Base-by-base conservation (phyloP, 192 early-diverging fungal genomes). In the Piromyces finnis region DNA sequence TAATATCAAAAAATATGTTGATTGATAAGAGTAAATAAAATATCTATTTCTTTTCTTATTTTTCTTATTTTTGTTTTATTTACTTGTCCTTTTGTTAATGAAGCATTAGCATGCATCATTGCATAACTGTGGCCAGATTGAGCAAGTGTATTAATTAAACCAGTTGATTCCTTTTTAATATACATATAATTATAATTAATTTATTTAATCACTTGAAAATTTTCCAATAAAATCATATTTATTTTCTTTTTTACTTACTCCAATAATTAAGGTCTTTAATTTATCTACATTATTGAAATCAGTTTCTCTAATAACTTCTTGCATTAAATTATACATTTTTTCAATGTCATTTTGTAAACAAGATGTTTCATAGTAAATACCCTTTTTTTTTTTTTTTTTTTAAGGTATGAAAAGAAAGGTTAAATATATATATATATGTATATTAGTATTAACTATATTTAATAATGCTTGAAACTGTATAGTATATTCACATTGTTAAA, bases 111-210 rank as follows among this genome's bases (percentile, higher is more conserved):
- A 80, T 94, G 88, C 1, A 89, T 87, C 77, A 92, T 87, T 3
- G 96, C 95, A 84, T 90, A 97, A 1, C 86, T 81, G 82, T 98
- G 96, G 27, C 96, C 96, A 29, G 88, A 90, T 28, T 92, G 88
- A 16, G 92, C 94, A 30, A 98, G 90, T 7, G 91, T 90, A 82
- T 96, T 95, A 41, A 90, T 93, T 84, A 93, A 87, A 29, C 86
- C 88, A 26, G 91, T 87, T 16, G 95, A 51, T 51, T 51, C 41
- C 41, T 51, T 22, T 51, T 22, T 14, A 37, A 37, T 6, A 32
- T 6, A 32, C 3, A 14, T 14, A 37, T 37, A 14, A 37, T 37
- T 14, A 37, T 37, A 37, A 37, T 32, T 32, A 32, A 6, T 32
- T 32, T 32, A 32, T 32, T 32, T 32, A 32, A 9, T n/a, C n/a